Conservation (phyloP, 305 asterid genomes). For the Nicotiana rustica region DNA sequence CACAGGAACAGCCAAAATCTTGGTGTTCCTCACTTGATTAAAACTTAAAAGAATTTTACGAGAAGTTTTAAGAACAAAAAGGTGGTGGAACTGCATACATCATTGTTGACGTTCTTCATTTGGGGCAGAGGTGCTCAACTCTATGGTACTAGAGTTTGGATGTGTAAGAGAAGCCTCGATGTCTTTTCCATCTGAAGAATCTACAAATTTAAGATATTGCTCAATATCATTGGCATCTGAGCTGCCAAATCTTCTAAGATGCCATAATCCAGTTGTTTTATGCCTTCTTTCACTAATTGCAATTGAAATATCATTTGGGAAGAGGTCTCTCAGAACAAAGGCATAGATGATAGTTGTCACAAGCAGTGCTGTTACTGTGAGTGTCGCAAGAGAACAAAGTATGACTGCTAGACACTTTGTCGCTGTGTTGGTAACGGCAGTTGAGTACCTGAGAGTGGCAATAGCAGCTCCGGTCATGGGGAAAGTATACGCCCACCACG, state of each 20-base stretch:
- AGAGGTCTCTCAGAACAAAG: slow-evolving; percentile 58
- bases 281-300: slow-evolving; percentile 61
- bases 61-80: neutral
- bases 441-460: slow-evolving; percentile 64
- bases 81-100: neutral
- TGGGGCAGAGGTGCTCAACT: neutral
- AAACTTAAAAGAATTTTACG: neutral
- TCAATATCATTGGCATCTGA: slow-evolving; percentile 42
- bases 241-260: slow-evolving; percentile 33
- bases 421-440: slow-evolving; percentile 42
- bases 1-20: slow-evolving; percentile 30
- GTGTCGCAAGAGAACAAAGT: slow-evolving; percentile 57
- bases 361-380: slow-evolving; percentile 57
- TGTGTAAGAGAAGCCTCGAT: slow-evolving; percentile 47
- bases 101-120: neutral
- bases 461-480: slow-evolving; percentile 81
- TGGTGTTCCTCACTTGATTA: slow-evolving; percentile 36
- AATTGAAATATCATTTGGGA: slow-evolving; percentile 72
- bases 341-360: slow-evolving; percentile 67
- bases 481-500: slow-evolving; percentile 90
- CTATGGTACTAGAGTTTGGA: slow-evolving; percentile 31
- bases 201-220: slow-evolving; percentile 33
- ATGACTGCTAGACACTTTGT: slow-evolving; percentile 49
- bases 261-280: slow-evolving; percentile 44
- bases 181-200: slow-evolving; percentile 32